Evolutionary conservation across 768 basidiomycete species (phyloP).

Genomic region (Vishniacozyma victoriae): DNA sequence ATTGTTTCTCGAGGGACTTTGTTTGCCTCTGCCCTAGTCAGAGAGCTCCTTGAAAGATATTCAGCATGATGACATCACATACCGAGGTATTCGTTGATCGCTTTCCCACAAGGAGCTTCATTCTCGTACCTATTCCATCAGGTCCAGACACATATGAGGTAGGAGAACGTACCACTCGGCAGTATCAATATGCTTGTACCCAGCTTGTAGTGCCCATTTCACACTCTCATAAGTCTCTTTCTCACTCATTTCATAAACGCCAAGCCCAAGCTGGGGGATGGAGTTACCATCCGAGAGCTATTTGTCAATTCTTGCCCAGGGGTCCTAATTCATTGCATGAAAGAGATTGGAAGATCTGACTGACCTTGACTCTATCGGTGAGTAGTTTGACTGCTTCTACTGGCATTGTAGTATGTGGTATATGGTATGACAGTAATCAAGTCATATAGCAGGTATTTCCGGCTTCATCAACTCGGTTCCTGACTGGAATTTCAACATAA

Average conservation of each 20-base stretch:
- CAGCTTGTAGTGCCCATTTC: conserved; percentile 61
- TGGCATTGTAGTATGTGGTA: not conserved
- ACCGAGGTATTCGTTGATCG: conserved; percentile 51
- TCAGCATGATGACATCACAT: no score
- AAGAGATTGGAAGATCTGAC: not conserved
- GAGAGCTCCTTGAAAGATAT: no score
- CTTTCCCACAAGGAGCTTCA: conserved; percentile 60
- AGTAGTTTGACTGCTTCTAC: conserved; percentile 11
- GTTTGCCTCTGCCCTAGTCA: conserved; percentile 15
- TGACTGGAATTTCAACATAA: no score
- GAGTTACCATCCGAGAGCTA: conserved; percentile 55
- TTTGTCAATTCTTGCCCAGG: not conserved
- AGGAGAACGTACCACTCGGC: conserved; percentile 47
- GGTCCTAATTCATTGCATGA: not conserved
- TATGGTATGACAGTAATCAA: no score
- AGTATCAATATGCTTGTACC: conserved; percentile 59
- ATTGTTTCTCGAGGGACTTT: conserved; percentile 56
- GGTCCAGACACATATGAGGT: not conserved
- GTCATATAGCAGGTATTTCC: no score
- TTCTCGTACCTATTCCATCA: conserved; percentile 58
- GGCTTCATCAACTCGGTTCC: no score
- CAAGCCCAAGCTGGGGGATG: conserved; percentile 61
- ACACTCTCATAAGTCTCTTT: conserved; percentile 57
- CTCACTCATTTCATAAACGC: conserved; percentile 61
- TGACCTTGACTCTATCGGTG: conserved; percentile 18